A percentile compares a stretch with the other conserved stretches of the same genome.
These are phyloP conservation scores for Aegle marmelos DNA, from an alignment of 345 rosid genomes.

Conservation along the genomic window DNA sequence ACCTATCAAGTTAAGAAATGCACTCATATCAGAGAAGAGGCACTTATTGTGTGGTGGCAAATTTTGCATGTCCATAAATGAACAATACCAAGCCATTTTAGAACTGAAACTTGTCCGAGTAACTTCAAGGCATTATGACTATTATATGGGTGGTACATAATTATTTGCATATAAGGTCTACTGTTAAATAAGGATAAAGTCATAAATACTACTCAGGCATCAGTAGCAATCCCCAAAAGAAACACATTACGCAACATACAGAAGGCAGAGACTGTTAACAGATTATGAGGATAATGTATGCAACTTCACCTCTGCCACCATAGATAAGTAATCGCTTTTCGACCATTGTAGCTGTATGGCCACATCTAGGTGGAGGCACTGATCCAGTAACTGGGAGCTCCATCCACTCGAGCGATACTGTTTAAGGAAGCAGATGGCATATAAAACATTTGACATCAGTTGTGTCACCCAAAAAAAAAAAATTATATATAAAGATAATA, in stretches of 20 bases:
- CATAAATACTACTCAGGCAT: background rate
- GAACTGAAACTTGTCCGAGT: background rate
- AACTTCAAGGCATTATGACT: background rate
- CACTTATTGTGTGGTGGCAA: background rate
- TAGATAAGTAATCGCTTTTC: conserved; percentile 92
- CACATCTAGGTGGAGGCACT: conserved; percentile 93
- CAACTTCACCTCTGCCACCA: conserved; percentile 85
- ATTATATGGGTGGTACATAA: background rate
- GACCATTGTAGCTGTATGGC: conserved; percentile 93
- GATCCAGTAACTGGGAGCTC: conserved; percentile 82
- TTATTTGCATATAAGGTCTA: background rate
- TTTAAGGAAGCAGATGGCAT: conserved; percentile 18
- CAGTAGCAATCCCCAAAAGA: background rate
- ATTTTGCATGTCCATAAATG: background rate
- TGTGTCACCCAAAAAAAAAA: conserved; percentile 8
- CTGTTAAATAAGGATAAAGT: background rate
- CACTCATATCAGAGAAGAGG: conserved; percentile 9
- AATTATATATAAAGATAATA: conserved; percentile 5
- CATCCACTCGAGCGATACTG: conserved; percentile 97
- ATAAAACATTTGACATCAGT: background rate
- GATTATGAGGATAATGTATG: background rate
- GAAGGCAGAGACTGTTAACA: background rate
- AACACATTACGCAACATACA: background rate
- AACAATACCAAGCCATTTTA: background rate
- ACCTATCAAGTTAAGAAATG: conserved; percentile 47